Evolutionary conservation across 2,329 filamentous ascomycete genomes (phyloP).

Genomic region (Escovopsis sp.): DNA sequence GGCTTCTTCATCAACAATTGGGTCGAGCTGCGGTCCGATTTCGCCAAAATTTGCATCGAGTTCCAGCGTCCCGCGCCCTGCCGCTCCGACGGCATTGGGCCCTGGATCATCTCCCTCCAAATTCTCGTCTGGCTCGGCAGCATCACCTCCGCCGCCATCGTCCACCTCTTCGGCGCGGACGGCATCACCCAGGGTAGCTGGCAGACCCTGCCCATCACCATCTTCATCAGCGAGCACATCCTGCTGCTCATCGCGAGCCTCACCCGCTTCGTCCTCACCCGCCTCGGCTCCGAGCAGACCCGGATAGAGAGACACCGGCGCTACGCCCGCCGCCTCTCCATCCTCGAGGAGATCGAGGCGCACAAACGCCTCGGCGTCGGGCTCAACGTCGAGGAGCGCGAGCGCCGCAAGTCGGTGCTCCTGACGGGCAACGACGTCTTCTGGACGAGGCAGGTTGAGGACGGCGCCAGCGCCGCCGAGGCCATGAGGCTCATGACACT

Average conservation of each 20-base stretch:
- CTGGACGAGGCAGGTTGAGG: constrained; percentile 27
- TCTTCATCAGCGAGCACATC: constrained; percentile 60
- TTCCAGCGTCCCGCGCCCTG: constrained; percentile 55
- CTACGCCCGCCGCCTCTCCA: constrained; percentile 20
- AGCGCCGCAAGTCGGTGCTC: constrained; percentile 22
- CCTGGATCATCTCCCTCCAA: constrained; percentile 53
- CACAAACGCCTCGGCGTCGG: constrained; percentile 18
- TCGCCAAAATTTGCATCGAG: constrained; percentile 60
- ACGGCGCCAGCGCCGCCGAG: constrained; percentile 19
- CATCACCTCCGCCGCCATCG: constrained; percentile 54
- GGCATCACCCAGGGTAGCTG: constrained; percentile 38
- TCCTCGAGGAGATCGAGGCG: constrained; percentile 26
- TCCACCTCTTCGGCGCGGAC: constrained; percentile 53
- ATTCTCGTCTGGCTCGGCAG: constrained; percentile 60
- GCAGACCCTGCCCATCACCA: constrained; percentile 50
- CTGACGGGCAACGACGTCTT: constrained; percentile 19
- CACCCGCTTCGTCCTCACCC: constrained; percentile 20
- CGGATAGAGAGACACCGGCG: constrained; percentile 23
- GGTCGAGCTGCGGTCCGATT: constrained; percentile 62
- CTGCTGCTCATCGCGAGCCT: constrained; percentile 44
- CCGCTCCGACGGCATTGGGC: constrained; percentile 58
- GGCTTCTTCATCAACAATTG: constrained; percentile 65
- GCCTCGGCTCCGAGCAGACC: constrained; percentile 24
- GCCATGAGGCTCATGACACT: constrained; percentile 20
- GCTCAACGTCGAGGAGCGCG: constrained; percentile 20